A percentile compares a stretch with the other conserved stretches of the same genome.
Conservation (phyloP, 352 stramenopile genomes). For the Phytophthora aleatoria region DNA sequence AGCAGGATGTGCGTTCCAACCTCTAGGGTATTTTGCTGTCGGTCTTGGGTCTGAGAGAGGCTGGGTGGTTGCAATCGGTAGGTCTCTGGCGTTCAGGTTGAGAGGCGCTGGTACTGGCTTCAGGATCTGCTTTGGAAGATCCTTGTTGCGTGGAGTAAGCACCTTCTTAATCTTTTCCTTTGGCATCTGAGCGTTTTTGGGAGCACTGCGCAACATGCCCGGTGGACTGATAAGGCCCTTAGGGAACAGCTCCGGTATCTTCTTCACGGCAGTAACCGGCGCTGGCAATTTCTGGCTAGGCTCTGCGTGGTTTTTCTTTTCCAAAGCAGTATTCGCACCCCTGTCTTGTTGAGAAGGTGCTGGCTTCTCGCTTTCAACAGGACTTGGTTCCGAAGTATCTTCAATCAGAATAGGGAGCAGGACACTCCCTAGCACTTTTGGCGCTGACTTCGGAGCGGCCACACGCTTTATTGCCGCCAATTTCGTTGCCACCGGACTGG, state of each 20-base stretch:
- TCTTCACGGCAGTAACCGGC: neutral
- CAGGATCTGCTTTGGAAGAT: neutral
- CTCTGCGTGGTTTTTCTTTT: neutral
- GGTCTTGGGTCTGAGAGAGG: neutral
- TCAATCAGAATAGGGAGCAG: neutral
- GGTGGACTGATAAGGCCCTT: neutral
- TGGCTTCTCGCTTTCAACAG: neutral
- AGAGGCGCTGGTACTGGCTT: neutral
- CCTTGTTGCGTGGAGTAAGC: neutral
- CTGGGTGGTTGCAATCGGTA: neutral
- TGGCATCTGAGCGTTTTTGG: too few species aligned
- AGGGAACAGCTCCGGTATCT: neutral
- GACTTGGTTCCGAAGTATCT: neutral
- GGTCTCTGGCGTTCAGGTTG: neutral
- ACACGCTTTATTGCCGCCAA: neutral
- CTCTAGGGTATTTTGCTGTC: neutral
- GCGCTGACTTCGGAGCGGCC: neutral
- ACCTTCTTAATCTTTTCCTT: neutral
- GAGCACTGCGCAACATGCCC: neutral
- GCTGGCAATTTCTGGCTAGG: neutral
- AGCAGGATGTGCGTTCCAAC: neutral
- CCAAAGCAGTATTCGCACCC: neutral
- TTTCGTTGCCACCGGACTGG: neutral
- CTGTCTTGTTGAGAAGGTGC: neutral
- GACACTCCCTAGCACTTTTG: neutral